Conservation (phyloP, 345 rosid genomes). For the Leavenworthia alabamica region DNA sequence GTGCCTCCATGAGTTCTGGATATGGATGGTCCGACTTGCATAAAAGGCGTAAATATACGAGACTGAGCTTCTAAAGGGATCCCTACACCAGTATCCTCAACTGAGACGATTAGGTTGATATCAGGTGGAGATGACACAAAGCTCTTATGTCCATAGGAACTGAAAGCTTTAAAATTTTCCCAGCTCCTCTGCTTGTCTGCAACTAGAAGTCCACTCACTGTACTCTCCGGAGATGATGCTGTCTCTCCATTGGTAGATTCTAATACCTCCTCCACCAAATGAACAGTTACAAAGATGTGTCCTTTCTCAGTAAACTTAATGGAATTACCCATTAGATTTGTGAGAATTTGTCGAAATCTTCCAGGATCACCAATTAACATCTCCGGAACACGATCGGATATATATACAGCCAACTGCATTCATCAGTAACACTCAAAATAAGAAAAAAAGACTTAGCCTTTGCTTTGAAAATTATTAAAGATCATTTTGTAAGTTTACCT, state of each 20-base stretch:
- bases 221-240: slow-evolving; percentile 43
- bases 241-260: slow-evolving; percentile 47
- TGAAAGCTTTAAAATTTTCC: slow-evolving; percentile 59
- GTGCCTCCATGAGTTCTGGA: slow-evolving; percentile 92
- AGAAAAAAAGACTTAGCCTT: not conserved
- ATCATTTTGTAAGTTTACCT: slow-evolving; percentile 46
- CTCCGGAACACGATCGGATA: slow-evolving; percentile 81
- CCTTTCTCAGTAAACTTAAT: slow-evolving; percentile 95
- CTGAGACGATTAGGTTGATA: slow-evolving; percentile 69
- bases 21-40: slow-evolving; percentile 91
- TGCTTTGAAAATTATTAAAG: slow-evolving; percentile 13
- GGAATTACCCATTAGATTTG: slow-evolving; percentile 93
- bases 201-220: slow-evolving; percentile 79
- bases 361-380: slow-evolving; percentile 85
- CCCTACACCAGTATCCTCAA: slow-evolving; percentile 94
- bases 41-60: slow-evolving; percentile 86
- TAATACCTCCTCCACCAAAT: slow-evolving; percentile 72
- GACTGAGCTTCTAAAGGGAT: slow-evolving; percentile 83
- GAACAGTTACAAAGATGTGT: slow-evolving; percentile 76
- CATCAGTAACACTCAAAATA: not conserved
- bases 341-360: slow-evolving; percentile 88
- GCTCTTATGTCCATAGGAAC: slow-evolving; percentile 36
- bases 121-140: slow-evolving; percentile 37
- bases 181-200: slow-evolving; percentile 68
- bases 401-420: slow-evolving; percentile 77